Percentiles rank a stretch among this genome's conserved stretches.
Evolutionary conservation across 768 basidiomycete species (phyloP).

Genomic region (Tricholoma furcatifolium): DNA sequence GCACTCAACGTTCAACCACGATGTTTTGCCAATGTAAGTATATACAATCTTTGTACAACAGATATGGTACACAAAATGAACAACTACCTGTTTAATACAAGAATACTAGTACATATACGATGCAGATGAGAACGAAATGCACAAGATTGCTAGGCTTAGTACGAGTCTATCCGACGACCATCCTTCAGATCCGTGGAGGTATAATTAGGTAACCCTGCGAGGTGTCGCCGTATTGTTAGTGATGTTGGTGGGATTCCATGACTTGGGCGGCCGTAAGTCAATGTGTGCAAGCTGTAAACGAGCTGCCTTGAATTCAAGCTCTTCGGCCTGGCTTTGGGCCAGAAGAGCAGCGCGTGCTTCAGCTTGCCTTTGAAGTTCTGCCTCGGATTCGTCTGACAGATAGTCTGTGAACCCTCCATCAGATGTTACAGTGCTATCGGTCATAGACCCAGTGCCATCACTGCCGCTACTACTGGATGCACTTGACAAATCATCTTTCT

Average conservation of each 20-base stretch:
- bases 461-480: constrained; percentile 63
- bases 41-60: constrained; percentile 1
- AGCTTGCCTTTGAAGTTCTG: constrained; percentile 82
- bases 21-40: not conserved
- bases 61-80: constrained; percentile 6
- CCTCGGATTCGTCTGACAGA: constrained; percentile 90
- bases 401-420: constrained; percentile 91
- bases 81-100: constrained; percentile 12
- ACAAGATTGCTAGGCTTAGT: not conserved
- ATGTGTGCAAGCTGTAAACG: constrained; percentile 75
- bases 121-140: constrained; percentile 10
- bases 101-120: constrained; percentile 3
- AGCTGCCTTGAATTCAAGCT: constrained; percentile 78
- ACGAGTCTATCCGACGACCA: constrained; percentile 1
- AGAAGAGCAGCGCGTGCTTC: constrained; percentile 75
- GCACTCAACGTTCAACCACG: not conserved
- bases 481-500: constrained; percentile 38
- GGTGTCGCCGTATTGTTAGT: constrained; percentile 26
- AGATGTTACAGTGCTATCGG: constrained; percentile 78
- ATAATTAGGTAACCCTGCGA: constrained; percentile 15
- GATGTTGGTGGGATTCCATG: constrained; percentile 63
- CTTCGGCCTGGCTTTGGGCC: constrained; percentile 80
- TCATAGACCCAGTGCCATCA: constrained; percentile 60
- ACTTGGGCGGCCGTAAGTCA: constrained; percentile 73
- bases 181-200: constrained; percentile 2